Evolutionary conservation across 371 early-diverging fungal species (phyloP).

Genomic region (Dichotomocladium elegans): DNA sequence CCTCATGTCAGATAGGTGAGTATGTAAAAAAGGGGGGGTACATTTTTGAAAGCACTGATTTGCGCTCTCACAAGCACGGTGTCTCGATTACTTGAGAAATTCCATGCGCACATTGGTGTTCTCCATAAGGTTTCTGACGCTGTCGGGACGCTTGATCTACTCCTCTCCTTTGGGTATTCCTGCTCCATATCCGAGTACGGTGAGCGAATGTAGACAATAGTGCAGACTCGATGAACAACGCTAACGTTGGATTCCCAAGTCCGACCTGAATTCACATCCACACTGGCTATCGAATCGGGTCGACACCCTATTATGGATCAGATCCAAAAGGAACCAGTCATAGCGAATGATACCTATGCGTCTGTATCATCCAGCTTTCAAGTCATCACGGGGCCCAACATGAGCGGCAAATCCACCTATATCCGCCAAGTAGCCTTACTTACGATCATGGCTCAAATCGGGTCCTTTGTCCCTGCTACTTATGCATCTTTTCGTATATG

Average conservation of each 20-base stretch:
- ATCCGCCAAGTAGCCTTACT: conserved; percentile 87
- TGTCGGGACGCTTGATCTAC: conserved; percentile 79
- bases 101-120: conserved; percentile 57
- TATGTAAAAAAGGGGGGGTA: no score
- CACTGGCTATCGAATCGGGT: conserved; percentile 74
- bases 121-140: conserved; percentile 81
- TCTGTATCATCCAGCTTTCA: conserved; percentile 68
- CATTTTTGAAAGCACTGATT: no score
- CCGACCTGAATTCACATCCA: conserved; percentile 79
- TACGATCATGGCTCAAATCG: conserved; percentile 94
- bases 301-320: conserved; percentile 81
- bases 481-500: conserved; percentile 78
- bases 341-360: conserved; percentile 81
- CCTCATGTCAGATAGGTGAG: conserved; percentile 75
- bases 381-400: conserved; percentile 96
- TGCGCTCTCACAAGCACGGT: no score
- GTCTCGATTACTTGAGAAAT: conserved; percentile 49
- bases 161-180: conserved; percentile 67
- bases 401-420: conserved; percentile 97
- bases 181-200: conserved; percentile 54
- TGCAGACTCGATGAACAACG: not conserved
- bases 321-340: conserved; percentile 41
- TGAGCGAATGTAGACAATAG: conserved; percentile 9
- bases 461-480: conserved; percentile 91
- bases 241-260: conserved; percentile 23